Evolutionary conservation across 1,284 basidiomycete genomes (phyloP).

Genomic region (Apiotrichum mycotoxinovorans): DNA sequence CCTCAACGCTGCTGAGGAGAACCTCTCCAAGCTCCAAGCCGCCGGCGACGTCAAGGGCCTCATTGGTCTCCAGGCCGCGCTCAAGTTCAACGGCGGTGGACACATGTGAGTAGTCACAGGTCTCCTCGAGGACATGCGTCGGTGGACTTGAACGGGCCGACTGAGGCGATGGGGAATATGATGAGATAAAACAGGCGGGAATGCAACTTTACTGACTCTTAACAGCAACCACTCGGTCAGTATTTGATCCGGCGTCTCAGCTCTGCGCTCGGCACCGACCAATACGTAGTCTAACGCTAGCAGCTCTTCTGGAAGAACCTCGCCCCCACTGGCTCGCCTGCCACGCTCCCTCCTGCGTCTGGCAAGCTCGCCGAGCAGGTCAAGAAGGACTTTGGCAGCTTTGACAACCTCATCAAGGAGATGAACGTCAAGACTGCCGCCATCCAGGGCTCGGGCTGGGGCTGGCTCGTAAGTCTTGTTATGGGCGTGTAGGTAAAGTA

Average conservation of each 20-base stretch:
- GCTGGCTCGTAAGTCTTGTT: conserved; percentile 71
- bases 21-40: conserved; percentile 59
- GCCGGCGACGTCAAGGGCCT: conserved; percentile 65
- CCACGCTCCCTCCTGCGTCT: conserved; percentile 60
- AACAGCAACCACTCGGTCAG: conserved; percentile 47
- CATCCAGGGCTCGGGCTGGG: conserved; percentile 98
- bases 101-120: conserved; percentile 42
- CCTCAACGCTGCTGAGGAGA: conserved; percentile 84
- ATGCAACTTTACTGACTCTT: neutral
- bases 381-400: conserved; percentile 75
- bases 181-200: no score
- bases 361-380: conserved; percentile 79
- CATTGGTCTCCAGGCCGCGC: conserved; percentile 77
- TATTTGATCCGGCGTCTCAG: neutral
- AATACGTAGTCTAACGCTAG: conserved; percentile 12
- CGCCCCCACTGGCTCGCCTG: conserved; percentile 60
- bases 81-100: conserved; percentile 91
- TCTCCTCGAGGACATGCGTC: no score
- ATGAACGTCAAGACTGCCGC: conserved; percentile 86
- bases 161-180: no score
- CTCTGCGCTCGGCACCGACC: no score
- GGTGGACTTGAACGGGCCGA: no score
- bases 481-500: neutral
- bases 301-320: conserved; percentile 98
- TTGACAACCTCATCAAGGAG: conserved; percentile 69